A percentile compares a stretch with the other conserved stretches of the same genome.
Conservation (phyloP, 192 early-diverging fungal species). For the Pilobolus umbonatus region DNA sequence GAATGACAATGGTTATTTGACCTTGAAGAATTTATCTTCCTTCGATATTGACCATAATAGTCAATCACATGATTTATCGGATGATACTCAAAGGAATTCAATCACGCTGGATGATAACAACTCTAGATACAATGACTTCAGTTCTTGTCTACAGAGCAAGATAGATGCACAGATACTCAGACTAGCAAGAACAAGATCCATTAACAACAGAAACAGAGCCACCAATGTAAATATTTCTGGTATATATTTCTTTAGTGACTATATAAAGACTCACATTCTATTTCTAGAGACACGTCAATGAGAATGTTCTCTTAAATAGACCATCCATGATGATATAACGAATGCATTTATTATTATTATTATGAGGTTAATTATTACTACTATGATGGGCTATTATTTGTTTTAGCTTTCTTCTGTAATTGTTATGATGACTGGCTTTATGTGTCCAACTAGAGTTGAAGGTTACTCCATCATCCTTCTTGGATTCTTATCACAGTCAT, state of each 20-base stretch:
- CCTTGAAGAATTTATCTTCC: too few relatives aligned
- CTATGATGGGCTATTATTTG: not conserved
- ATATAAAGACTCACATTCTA: too few relatives aligned
- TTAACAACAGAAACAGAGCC: not conserved
- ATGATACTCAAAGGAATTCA: too few relatives aligned
- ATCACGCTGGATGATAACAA: too few relatives aligned
- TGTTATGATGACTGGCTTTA: not conserved
- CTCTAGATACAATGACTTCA: slow-evolving; percentile 6
- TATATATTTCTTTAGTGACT: too few relatives aligned
- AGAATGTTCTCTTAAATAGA: not conserved
- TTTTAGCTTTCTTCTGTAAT: not conserved
- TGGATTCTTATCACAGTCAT: slow-evolving; percentile 54
- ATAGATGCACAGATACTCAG: not conserved
- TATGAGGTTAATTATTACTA: not conserved
- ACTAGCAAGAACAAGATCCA: not conserved
- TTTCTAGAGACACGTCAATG: too few relatives aligned
- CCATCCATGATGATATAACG: not conserved
- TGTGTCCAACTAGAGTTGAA: too few relatives aligned
- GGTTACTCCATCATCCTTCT: not conserved
- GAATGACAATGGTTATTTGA: too few relatives aligned
- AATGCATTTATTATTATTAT: too few relatives aligned
- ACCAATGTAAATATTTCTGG: too few relatives aligned
- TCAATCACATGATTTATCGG: too few relatives aligned
- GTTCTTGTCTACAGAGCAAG: slow-evolving; percentile 3
- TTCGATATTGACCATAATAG: too few relatives aligned